Evolutionary conservation across 2,329 filamentous ascomycete species (phyloP).

Genomic region (Sphaerulina vaccinii): DNA sequence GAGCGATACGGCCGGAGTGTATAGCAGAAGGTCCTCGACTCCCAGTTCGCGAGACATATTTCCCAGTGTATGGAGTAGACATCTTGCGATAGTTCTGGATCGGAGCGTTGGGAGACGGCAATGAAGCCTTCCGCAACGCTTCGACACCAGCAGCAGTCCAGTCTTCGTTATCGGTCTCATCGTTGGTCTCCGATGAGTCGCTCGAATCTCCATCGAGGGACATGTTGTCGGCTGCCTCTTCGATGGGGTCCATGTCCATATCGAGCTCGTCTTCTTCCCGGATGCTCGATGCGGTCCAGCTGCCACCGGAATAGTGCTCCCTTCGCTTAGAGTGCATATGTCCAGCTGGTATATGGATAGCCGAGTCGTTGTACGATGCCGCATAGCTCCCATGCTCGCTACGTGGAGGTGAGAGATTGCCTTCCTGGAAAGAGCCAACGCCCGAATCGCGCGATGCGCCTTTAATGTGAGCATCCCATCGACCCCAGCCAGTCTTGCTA

Average conservation of each 20-base stretch:
- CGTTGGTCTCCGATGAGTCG: slow-evolving; percentile 42
- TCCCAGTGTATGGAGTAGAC: slow-evolving; percentile 31
- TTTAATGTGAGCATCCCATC: slow-evolving; percentile 82
- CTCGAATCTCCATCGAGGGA: slow-evolving; percentile 64
- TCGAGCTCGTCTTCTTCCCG: slow-evolving; percentile 61
- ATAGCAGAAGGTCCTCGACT: slow-evolving; percentile 27
- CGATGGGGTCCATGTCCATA: slow-evolving; percentile 64
- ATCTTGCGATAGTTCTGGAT: slow-evolving; percentile 34
- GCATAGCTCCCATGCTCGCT: slow-evolving; percentile 47
- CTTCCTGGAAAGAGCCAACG: slow-evolving; percentile 40
- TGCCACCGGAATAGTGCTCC: slow-evolving; percentile 51
- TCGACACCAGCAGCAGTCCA: slow-evolving; percentile 89
- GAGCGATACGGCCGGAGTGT: slow-evolving; percentile 7
- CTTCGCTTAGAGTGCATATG: slow-evolving; percentile 28
- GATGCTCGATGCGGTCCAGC: slow-evolving; percentile 67
- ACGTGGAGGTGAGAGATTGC: slow-evolving; percentile 49
- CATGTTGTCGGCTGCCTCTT: slow-evolving; percentile 93
- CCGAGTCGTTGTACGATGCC: slow-evolving; percentile 36
- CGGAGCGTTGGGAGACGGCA: slow-evolving; percentile 33
- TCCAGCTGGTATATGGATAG: slow-evolving; percentile 33
- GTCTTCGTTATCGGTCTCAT: slow-evolving; percentile 92
- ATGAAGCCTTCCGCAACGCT: slow-evolving; percentile 68
- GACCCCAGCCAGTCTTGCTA: slow-evolving; percentile 95
- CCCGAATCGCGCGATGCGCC: slow-evolving; percentile 47
- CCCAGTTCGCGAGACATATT: slow-evolving; percentile 29